Evolutionary conservation across 441 rosid species (phyloP).

Genomic region (Lepidium campestre): DNA sequence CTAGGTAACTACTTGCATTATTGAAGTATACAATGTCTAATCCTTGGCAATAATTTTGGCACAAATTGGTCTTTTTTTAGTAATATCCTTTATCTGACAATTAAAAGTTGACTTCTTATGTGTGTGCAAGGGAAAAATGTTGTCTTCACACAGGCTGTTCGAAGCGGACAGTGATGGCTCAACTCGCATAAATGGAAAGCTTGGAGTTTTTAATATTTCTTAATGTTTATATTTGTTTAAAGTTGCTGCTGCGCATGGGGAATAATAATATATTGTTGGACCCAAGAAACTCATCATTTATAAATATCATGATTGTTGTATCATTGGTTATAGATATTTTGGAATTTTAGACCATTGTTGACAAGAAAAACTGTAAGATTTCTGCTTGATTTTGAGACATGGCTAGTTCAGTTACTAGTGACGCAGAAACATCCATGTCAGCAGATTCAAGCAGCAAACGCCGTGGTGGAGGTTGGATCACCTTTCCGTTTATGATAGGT

Average conservation of each 20-base stretch:
- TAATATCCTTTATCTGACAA: slow-evolving; percentile 8
- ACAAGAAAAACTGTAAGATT: background rate
- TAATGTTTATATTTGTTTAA: background rate
- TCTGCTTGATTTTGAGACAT: slow-evolving; percentile 5
- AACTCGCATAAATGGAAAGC: background rate
- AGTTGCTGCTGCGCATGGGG: slow-evolving; percentile 17
- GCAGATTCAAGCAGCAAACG: slow-evolving; percentile 15
- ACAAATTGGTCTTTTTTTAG: slow-evolving; percentile 4
- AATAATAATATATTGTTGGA: slow-evolving; percentile 3
- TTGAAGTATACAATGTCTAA: background rate
- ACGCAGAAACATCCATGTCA: slow-evolving; percentile 13
- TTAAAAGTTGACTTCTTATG: slow-evolving; percentile 10
- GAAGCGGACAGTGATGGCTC: slow-evolving; percentile 22
- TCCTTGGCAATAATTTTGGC: slow-evolving; percentile 12
- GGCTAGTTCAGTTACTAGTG: slow-evolving; percentile 14
- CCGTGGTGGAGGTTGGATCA: slow-evolving; percentile 32
- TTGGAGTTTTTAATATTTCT: background rate
- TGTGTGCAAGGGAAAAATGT: background rate
- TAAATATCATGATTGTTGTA: background rate
- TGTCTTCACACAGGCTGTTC: slow-evolving; percentile 16
- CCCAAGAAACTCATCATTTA: background rate
- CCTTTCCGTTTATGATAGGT: slow-evolving; percentile 35
- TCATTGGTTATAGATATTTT: slow-evolving; percentile 8
- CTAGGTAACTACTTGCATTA: slow-evolving; percentile 17
- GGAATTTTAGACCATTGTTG: background rate